Base-by-base conservation (phyloP, 345 rosid species). In the Physaria fendleri region DNA sequence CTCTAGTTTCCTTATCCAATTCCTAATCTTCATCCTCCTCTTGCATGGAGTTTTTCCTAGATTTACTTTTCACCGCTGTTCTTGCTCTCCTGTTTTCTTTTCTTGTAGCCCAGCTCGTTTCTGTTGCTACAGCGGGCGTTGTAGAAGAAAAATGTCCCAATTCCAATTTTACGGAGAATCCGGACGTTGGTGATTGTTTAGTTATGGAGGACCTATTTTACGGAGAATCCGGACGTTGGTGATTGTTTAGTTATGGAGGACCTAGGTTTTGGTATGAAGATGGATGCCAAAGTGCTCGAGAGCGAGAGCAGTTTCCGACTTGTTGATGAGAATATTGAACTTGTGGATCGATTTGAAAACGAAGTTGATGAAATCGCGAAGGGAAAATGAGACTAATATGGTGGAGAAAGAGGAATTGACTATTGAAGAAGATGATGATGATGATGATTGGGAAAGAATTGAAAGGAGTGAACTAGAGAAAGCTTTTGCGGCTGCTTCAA, bases 361-460 rank as follows among this genome's bases (percentile, higher is more conserved):
- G 83, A 56, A 58, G 43, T 34, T 22, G 65, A 49, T 14, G 68
- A 68, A 43, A 34, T 7, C 32, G 49, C 22, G 24, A 73, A 81
- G 37, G 30, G 70, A 14, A 14, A 37, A 4, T 48, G 60, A 39
- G 62, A 49, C n/a, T n/a, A n/a, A n/a, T n/a, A n/a, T n/a, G n/a
- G n/a, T n/a, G n/a, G n/a, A 64, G 38, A 51, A 61, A 32, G 71
- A 50, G 42, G 49, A 58, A 21, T 25, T 58, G 49, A 35, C 11
- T 11, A 28, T 53, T 47, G 65, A 53, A 13, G 33, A 60, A 22
- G 61, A 23, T n/a, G n/a, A n/a, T n/a, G n/a, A n/a, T n/a, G n/a
- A n/a, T 34, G 90, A 83, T 29, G 85, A 81, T 22, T n/a, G 99
- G 99, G 97, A 88, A 50, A 91, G 95, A 39, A 85, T 93, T 39